Percentiles rank a stretch among this genome's conserved stretches.
phyloP scores from a whole-genome alignment of 1,284 basidiomycete species.

The Leccinum pachyderme region DNA sequence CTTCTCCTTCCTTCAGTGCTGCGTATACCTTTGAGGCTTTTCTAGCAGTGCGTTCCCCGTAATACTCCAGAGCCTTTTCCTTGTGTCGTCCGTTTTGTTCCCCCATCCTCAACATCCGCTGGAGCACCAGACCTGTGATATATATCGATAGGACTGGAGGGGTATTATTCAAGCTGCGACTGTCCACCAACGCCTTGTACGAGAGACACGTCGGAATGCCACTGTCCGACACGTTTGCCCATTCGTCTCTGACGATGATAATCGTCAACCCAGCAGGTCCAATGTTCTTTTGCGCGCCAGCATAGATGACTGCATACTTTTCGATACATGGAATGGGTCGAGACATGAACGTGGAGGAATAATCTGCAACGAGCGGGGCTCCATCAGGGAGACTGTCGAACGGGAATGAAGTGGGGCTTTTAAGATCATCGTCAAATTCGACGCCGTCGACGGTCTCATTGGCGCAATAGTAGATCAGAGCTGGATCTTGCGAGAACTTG shows the following conservation, averaged over 20 bases:
- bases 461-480: slow-evolving; percentile 97
- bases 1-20: slow-evolving; percentile 69
- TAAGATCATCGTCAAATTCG: slow-evolving; percentile 71
- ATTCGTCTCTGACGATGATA: slow-evolving; percentile 90
- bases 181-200: slow-evolving; percentile 83
- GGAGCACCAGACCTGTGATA: slow-evolving; percentile 84
- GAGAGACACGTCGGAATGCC: slow-evolving; percentile 80
- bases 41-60: slow-evolving; percentile 63
- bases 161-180: slow-evolving; percentile 88
- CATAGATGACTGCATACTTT: slow-evolving; percentile 92
- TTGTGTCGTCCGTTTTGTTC: slow-evolving; percentile 15
- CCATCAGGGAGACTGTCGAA: slow-evolving; percentile 71
- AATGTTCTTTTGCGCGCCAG: slow-evolving; percentile 99
- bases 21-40: slow-evolving; percentile 80
- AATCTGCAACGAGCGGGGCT: slow-evolving; percentile 87
- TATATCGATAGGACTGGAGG: slow-evolving; percentile 94
- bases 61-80: slow-evolving; percentile 71
- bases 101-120: slow-evolving; percentile 53
- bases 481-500: slow-evolving; percentile 78
- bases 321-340: slow-evolving; percentile 87
- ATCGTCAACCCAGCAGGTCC: slow-evolving; percentile 94
- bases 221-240: slow-evolving; percentile 65
- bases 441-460: slow-evolving; percentile 99
- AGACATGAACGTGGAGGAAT: slow-evolving; percentile 97
- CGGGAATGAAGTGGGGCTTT: slow-evolving; percentile 74